Base-by-base conservation (phyloP, 352 stramenopile genomes). In the Pilasporangium apinafurcum region DNA sequence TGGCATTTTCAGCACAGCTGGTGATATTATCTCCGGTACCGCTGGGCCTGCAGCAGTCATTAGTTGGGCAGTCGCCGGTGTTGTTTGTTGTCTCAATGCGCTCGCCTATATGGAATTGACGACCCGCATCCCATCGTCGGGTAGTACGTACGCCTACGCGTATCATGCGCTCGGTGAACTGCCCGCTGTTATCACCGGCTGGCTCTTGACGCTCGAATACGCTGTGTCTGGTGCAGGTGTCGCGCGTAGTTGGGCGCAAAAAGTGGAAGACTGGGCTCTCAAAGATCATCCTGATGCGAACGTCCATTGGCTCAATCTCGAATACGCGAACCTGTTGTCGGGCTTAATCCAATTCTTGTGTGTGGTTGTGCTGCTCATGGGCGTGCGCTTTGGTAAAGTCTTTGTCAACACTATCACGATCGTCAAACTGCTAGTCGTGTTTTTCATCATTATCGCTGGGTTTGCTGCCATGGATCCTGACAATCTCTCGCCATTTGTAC, bases 111-210 rank as follows among this genome's bases (percentile, higher is more conserved):
- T 92, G 44, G 87, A 96, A 55, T 56, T 94, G 27, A 76, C 68
- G 2, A 80, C 66, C 14, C 56, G 83, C 14, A 76, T 97, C 27
- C 85, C 87, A 21, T 92, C 75, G 13, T 85, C 83, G 14, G 89
- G 89, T 10, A 89, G 66, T 33, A 95, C 81, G 8, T 98, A 98
- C 61, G 75, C 83, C 1, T 98, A 96, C 57, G 62, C 84, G 7
- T 97, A 95, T 57, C 75, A 95, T 41, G 69, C 83, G 3, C 74
- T 98, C 35, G 89, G 89, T 25, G 91, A 98, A 53, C 59, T 96
- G 22, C 74, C 84, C 17, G 91, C 91, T 16, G 82, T 95, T 25
- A 51, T 97, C 20, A 82, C 83, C 1, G 86, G 68, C 14, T 86
- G 75, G 48, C 52, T 86, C 31, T 47, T 97, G 37, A 96, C 83